Base-by-base conservation (phyloP, 805 yeast species). In the Candida oleophila region DNA sequence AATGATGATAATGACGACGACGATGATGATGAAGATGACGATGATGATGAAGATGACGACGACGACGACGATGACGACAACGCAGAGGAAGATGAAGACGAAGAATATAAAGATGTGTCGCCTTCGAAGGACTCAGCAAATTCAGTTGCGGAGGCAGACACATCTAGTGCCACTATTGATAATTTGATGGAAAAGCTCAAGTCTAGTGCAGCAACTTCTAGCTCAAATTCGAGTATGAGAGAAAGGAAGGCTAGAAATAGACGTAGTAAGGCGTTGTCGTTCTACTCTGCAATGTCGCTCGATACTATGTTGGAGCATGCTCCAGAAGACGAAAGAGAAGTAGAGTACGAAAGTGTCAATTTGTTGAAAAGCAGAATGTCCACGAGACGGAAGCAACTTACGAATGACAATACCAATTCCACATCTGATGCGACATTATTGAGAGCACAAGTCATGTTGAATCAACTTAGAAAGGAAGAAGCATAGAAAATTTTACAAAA, bases 371-470 rank as follows among this genome's bases (percentile, higher is more conserved):
- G 75, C 46, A 55, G 77, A 47, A 50, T 72, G 62, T 69, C 74
- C 3, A 57, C 63, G 3, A 49, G 77, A 41, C 61, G 56, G 44
- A 59, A 57, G 32, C 46, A 48, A 21, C 47, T 28, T 12, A 18
- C 33, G 34, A 20, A 35, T 16, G 37, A 34, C 25, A 34, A 16
- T 14, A 8, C 15, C 18, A 32, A 16, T 20, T 11, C 40, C 14
- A 22, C 42, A 11, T 30, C 42, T 42, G 73, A 70, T 46, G 55
- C 57, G 38, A 48, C 65, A 1, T 59, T 69, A 62, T 54, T 68
- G 16, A 51, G 77, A 43, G 74, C 76, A 0, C 74, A 68, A 48
- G 63, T 66, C 1, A 70, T 72, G 76, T 60, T 72, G 38, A 61
- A 60, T 37, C 66, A 66, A 44, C 57, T 72, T 33, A 43, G 74